A percentile compares a stretch with the other conserved stretches of the same genome.
Conservation (phyloP, 129 eudicot genomes). For the Flaveria brownii region DNA sequence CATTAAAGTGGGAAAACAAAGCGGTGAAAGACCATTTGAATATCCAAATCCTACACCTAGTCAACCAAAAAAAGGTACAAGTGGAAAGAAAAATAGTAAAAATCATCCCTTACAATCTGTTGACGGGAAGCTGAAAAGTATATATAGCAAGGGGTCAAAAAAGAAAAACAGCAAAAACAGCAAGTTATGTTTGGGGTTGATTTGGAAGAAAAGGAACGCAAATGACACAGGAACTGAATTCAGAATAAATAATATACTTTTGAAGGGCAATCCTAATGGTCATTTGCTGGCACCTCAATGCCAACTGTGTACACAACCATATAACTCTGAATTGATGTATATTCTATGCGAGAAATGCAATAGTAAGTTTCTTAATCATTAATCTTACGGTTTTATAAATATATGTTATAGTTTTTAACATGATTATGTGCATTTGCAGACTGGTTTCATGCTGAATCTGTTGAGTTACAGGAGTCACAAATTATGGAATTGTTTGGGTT, state of each 20-base stretch:
- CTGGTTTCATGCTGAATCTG: slow-evolving; percentile 93
- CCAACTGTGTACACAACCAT: slow-evolving; percentile 59
- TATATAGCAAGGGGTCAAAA: slow-evolving; percentile 24
- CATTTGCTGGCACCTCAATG: slow-evolving; percentile 42
- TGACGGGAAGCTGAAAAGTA: slow-evolving; percentile 33
- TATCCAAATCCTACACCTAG: slow-evolving; percentile 29
- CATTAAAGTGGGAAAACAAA: slow-evolving; percentile 37
- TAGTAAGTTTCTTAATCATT: slow-evolving; percentile 44
- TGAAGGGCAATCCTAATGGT: slow-evolving; percentile 52
- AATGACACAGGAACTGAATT: slow-evolving; percentile 70
- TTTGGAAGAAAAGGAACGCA: slow-evolving; percentile 58
- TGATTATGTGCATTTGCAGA: slow-evolving; percentile 48
- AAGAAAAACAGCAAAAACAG: slow-evolving; percentile 30
- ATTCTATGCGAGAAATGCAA: slow-evolving; percentile 67
- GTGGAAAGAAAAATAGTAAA: slow-evolving; percentile 35
- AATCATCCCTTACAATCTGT: slow-evolving; percentile 30
- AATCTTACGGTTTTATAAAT: neutral
- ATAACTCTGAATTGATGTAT: slow-evolving; percentile 67
- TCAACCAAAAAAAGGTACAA: slow-evolving; percentile 31
- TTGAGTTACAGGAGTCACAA: slow-evolving; percentile 69
- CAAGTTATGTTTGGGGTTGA: slow-evolving; percentile 59
- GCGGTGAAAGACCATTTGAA: slow-evolving; percentile 30
- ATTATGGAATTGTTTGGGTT: slow-evolving; percentile 61
- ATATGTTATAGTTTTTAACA: neutral
- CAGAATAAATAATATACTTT: slow-evolving; percentile 52